Evolutionary conservation across 805 yeast genomes (phyloP).

Genomic region (Zygotorulaspora danielsina): DNA sequence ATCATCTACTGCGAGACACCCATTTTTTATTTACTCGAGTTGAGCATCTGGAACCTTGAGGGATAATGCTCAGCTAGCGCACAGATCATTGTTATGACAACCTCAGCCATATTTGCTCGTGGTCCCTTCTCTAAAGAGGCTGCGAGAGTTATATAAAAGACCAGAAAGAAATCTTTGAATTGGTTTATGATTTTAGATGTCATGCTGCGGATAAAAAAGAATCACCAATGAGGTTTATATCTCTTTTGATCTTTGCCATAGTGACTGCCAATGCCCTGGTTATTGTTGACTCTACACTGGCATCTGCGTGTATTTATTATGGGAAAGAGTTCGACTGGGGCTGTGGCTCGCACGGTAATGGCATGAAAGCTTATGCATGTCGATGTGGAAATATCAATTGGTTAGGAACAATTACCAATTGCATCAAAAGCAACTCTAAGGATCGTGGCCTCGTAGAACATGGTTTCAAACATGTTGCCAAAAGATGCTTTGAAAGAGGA

Average conservation of each 20-base stretch:
- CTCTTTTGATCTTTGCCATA: neutral
- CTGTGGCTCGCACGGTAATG: slow-evolving; percentile 37
- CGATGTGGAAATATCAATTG: slow-evolving; percentile 42
- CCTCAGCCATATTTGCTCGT: no score
- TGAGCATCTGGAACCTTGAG: neutral
- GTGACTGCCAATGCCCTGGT: slow-evolving; percentile 2
- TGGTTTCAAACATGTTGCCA: slow-evolving; percentile 39
- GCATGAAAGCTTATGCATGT: slow-evolving; percentile 37
- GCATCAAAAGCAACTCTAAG: slow-evolving; percentile 37
- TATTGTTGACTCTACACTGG: slow-evolving; percentile 38
- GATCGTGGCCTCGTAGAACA: slow-evolving; percentile 34
- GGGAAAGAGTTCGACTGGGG: slow-evolving; percentile 42
- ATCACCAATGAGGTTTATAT: neutral
- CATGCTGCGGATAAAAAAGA: no score
- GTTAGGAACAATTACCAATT: slow-evolving; percentile 43
- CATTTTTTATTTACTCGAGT: neutral
- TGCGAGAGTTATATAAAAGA: no score
- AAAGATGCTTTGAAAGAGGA: slow-evolving; percentile 37
- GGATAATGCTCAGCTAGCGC: no score
- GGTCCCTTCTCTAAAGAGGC: no score
- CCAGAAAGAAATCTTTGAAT: no score
- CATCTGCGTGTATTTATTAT: slow-evolving; percentile 42
- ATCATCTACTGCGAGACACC: neutral
- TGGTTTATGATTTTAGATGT: no score
- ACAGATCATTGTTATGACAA: no score